Conservation (phyloP, 805 yeast genomes). For the Zygosaccharomyces siamensis region DNA sequence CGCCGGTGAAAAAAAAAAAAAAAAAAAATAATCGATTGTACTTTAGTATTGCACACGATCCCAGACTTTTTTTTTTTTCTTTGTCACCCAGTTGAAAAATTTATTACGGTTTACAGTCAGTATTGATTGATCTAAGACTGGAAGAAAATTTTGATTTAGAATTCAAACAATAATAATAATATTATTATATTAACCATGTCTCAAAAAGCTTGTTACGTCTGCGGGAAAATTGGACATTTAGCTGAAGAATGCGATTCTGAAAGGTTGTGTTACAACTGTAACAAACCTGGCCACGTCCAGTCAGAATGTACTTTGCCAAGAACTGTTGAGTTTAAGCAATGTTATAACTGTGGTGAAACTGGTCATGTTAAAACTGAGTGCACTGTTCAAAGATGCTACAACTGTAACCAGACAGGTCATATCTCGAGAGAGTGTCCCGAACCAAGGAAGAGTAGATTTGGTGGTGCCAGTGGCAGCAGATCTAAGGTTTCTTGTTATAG, state of each 20-base stretch:
- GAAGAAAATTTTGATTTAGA: no score
- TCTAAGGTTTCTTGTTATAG: constrained; percentile 61
- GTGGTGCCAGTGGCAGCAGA: constrained; percentile 20
- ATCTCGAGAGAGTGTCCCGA: constrained; percentile 71
- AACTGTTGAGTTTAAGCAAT: constrained; percentile 78
- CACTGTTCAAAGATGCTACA: constrained; percentile 70
- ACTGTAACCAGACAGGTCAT: constrained; percentile 75
- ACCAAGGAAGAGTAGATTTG: constrained; percentile 34
- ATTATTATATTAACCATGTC: constrained; percentile 24
- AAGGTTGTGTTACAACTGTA: constrained; percentile 90
- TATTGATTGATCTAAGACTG: background rate
- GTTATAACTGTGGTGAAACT: constrained; percentile 87
- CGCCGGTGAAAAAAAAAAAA: no score
- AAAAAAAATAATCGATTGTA: no score
- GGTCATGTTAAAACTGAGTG: constrained; percentile 90
- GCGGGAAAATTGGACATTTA: constrained; percentile 88
- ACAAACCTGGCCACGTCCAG: constrained; percentile 84
- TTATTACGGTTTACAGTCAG: background rate
- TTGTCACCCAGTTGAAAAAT: background rate
- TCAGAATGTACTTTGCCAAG: constrained; percentile 85
- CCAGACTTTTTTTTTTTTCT: no score
- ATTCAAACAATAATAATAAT: no score
- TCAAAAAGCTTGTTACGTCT: constrained; percentile 83
- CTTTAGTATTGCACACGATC: no score
- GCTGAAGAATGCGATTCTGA: constrained; percentile 87